Evolutionary conservation across 805 yeast species (phyloP).

Genomic region (Barnettozyma sp.): DNA sequence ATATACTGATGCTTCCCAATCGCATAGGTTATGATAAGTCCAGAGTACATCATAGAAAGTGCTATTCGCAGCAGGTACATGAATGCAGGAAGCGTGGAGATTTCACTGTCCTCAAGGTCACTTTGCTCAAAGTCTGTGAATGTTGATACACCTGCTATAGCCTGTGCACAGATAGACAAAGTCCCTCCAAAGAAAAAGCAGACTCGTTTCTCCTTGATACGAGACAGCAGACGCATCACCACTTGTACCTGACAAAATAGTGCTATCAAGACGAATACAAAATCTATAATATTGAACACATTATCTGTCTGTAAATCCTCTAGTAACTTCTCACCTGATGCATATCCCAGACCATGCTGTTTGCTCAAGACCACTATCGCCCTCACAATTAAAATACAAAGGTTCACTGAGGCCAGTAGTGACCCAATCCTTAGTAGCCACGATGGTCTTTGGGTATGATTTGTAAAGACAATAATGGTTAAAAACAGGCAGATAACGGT

Average conservation of each 20-base stretch:
- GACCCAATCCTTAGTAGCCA: constrained; percentile 44
- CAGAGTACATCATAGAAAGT: constrained; percentile 60
- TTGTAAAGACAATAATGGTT: constrained; percentile 57
- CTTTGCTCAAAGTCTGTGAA: constrained; percentile 29
- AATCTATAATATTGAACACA: constrained; percentile 48
- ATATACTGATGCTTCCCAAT: constrained; percentile 46
- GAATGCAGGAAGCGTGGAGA: constrained; percentile 64
- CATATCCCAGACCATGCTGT: constrained; percentile 38
- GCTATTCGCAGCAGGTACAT: constrained; percentile 69
- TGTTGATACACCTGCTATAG: constrained; percentile 63
- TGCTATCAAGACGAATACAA: constrained; percentile 48
- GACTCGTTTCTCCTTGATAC: constrained; percentile 61
- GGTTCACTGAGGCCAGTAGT: constrained; percentile 45
- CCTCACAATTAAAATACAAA: constrained; percentile 42
- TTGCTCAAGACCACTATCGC: constrained; percentile 38
- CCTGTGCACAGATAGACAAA: constrained; percentile 49
- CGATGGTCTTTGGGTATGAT: constrained; percentile 58
- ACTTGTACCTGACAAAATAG: constrained; percentile 69
- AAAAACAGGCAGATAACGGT: constrained; percentile 58
- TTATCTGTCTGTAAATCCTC: constrained; percentile 36
- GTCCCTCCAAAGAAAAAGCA: constrained; percentile 52
- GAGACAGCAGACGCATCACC: constrained; percentile 56
- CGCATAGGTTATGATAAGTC: constrained; percentile 50
- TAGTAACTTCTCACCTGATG: constrained; percentile 38
- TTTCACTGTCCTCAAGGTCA: constrained; percentile 26